Evolutionary conservation across 169 alveolate species (phyloP), one percentile per base, ranked within the genome.

Genomic region (Fabrea salina): DNA sequence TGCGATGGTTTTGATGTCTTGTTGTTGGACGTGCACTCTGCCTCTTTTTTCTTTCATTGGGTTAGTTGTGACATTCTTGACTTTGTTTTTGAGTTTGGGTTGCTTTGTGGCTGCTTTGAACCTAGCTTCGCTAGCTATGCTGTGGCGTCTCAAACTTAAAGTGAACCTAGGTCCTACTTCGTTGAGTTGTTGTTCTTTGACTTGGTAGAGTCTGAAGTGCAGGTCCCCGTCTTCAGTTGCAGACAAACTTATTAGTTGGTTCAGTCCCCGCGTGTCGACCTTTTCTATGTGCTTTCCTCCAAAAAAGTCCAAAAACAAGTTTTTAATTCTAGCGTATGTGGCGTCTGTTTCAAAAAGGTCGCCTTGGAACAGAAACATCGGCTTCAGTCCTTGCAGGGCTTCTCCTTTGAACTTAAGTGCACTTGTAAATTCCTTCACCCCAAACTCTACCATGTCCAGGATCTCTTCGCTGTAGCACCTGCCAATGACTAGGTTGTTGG

Each of bases 81-180:
- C 66, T 70, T 78, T 75, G 76, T 84, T 85, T 19, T 40, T 8
- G 35, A 75, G 80, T 82, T 79, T 89, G 22, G 92, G 92, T 53
- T 86, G 82, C 66, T 82, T 89, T 64, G 79, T 74, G 37, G 94
- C 80, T 19, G 61, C 40, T 80, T 86, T 89, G 61, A 75, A 82
- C 16, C 49, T 41, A 44, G 80, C 89, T 32, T 66, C 82, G 67
- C 82, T 78, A 22, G 91, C 94, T 13, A 86, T 16, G 6, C 59
- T 13, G 47, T 58, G 51, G 66, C 89, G 72, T 66, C 87, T 89
- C 41, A 81, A 66, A 33, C 79, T 81, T 37, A 89, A 70, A 75
- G 79, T 87, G 22, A 85, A 78, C 11, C 75, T 35, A 57, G 94
- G 94, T 8, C 94, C 94, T 22, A 83, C 72, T 82, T 88, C 93